Evolutionary conservation across 2,329 filamentous ascomycete species (phyloP), one percentile per base, ranked within the genome.

Genomic region (Penicillium nordicum): DNA sequence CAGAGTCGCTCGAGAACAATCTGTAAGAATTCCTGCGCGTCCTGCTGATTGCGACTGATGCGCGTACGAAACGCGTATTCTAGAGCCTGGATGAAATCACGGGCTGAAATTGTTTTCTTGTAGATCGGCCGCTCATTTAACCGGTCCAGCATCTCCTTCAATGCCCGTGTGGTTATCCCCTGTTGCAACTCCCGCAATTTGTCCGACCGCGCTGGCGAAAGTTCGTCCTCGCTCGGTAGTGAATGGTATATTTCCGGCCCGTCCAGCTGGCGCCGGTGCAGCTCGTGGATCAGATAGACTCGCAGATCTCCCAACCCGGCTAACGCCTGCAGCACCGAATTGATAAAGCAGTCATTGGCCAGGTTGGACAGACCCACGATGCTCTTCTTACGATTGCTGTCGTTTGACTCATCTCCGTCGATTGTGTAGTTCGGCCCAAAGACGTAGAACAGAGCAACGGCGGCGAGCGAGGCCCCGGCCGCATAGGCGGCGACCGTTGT

Each of bases 351-450:
- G 74, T 94, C 94, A 75, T 99, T 99, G 64, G 93, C 94, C 9
- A 90, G 87, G 74, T 99, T 99, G 51, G 82, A 81, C 55, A 97
- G 82, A 38, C 94, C 94, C 53, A 97, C 92, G 42, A 95, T 90
- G 57, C 90, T 89, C 70, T 90, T 93, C 75, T 92, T 94, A 65
- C 89, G 86, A 60, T 78, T 77, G 53, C 82, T 84, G 59, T 74
- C 79, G 56, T 75, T 77, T 25, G 80, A 79, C 50, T 87, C 83
- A 55, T 94, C 89, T 70, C 88, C 86, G 76, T 99, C 93, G 73
- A 97, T 88, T 67, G 96, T 90, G 75, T 93, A 97, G 50, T 92
- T 97, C n/a, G 94, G 94, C 9, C 88, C 92, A 76, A 99, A 97
- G 66, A 97, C 93, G 76, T 97, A 99, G 72, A 97, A 90, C 56